Evolutionary conservation across 495 filamentous ascomycete genomes (phyloP).

Genomic region (Parathielavia appendiculata): DNA sequence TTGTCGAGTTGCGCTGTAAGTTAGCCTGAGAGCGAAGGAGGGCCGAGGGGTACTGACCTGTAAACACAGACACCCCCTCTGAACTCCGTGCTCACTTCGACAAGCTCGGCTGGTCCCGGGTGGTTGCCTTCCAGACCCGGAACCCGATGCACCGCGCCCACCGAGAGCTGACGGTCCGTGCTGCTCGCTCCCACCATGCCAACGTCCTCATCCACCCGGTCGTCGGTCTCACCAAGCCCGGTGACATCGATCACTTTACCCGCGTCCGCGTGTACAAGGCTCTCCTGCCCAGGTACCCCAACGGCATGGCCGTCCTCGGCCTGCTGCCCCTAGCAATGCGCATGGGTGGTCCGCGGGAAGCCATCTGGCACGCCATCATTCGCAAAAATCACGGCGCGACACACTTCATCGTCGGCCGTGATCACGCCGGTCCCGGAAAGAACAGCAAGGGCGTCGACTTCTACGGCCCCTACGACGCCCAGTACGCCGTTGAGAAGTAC

Average conservation of each 20-base stretch:
- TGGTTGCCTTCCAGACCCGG: slow-evolving; percentile 97
- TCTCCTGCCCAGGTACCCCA: slow-evolving; percentile 93
- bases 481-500: slow-evolving; percentile 96
- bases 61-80: slow-evolving; percentile 73
- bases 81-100: slow-evolving; percentile 96
- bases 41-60: slow-evolving; percentile 7
- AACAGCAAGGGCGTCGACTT: slow-evolving; percentile 95
- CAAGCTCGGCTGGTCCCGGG: slow-evolving; percentile 94
- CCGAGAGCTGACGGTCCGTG: slow-evolving; percentile 92
- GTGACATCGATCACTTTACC: slow-evolving; percentile 99
- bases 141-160: slow-evolving; percentile 99
- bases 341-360: slow-evolving; percentile 97
- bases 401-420: slow-evolving; percentile 98
- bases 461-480: slow-evolving; percentile 98
- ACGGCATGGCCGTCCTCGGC: slow-evolving; percentile 97
- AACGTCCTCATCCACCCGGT: slow-evolving; percentile 99
- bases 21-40: neutral
- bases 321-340: slow-evolving; percentile 95
- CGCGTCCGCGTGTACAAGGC: slow-evolving; percentile 97
- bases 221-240: slow-evolving; percentile 95
- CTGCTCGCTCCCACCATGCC: slow-evolving; percentile 88
- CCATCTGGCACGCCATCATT: slow-evolving; percentile 99
- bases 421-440: slow-evolving; percentile 94
- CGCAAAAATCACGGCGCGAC: slow-evolving; percentile 99
- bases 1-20: slow-evolving; percentile 86